Base-by-base conservation (phyloP, 2,329 filamentous ascomycete genomes). In the Curvularia verruculosa region DNA sequence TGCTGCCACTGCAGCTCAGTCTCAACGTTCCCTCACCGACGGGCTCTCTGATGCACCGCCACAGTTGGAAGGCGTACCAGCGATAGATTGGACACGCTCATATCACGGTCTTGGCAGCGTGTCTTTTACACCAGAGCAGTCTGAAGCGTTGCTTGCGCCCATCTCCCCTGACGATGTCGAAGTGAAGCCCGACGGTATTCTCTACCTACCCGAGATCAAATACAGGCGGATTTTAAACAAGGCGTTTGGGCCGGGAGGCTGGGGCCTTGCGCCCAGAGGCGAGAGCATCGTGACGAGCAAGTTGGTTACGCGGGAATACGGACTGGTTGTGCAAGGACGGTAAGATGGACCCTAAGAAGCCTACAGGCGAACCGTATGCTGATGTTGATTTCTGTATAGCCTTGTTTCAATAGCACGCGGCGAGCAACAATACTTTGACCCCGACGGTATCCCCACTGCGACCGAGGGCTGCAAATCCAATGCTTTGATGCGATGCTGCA, bases 391-490 rank as follows among this genome's bases (percentile, higher is more conserved):
- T n/a, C 9, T 36, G n/a, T 23, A n/a, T 21, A 97, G 94, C 61
- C 89, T 97, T 64, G 90, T 98, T 43, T 92, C 90, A 26, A 90
- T 98, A 66, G 92, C 95, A 0, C 90, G 95, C 65, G 95, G 95
- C 73, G 95, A 98, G 78, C 94, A 96, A 81, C 87, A 90, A 65
- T 99, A 96, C 79, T 99, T 98, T 80, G 87, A 85, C 67, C 85
- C 91, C 31, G 93, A 97, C 67, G 89, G 90, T 53, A 92, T 99
- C 62, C 92, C 95, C 24, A 96, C 93, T 1, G 93, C 95, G 8
- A 93, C 93, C 58, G 95, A 99, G 79, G 95, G 95, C 51, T 96
- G 92, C 84, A 97, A 97, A 79, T 96, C 92, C 61, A 99, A 99
- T 75, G 95, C 95, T 12, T 83, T 99, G 65, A 96, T 98, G 88